Percentiles rank a stretch among this genome's conserved stretches.
phyloP scores from a whole-genome alignment of 345 rosid species.

The Arabidopsis suecica region DNA sequence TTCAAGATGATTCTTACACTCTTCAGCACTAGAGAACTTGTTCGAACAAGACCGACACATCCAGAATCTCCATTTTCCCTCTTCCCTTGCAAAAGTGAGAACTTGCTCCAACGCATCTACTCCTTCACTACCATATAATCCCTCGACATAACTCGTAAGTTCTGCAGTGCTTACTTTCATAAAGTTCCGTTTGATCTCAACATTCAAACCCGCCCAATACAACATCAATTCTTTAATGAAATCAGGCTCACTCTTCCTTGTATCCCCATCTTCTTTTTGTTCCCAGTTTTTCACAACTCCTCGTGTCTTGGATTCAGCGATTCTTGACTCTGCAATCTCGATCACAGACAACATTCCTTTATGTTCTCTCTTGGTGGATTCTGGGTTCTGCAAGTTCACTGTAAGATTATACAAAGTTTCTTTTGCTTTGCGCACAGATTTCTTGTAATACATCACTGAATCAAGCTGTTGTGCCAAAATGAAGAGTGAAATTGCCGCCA shows the following conservation, averaged over 20 bases:
- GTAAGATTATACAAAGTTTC: neutral
- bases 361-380: neutral
- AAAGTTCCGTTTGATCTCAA: constrained; percentile 11
- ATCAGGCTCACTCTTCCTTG: constrained; percentile 5
- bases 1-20: constrained; percentile 22
- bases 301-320: constrained; percentile 6
- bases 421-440: neutral
- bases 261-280: neutral
- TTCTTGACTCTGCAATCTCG: neutral
- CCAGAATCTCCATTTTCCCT: constrained; percentile 23
- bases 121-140: constrained; percentile 9
- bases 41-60: constrained; percentile 20
- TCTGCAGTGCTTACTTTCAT: constrained; percentile 2
- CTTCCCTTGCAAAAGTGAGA: neutral
- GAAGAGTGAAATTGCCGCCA: neutral
- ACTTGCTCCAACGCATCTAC: neutral
- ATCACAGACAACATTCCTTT: neutral
- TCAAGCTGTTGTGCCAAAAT: neutral
- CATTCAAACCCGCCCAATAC: constrained; percentile 14
- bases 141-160: neutral
- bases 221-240: neutral
- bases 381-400: neutral
- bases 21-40: neutral
- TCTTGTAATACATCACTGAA: neutral
- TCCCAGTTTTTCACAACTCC: neutral